Evolutionary conservation across 306 rosid species (phyloP).

Genomic region (Rosa rugosa): DNA sequence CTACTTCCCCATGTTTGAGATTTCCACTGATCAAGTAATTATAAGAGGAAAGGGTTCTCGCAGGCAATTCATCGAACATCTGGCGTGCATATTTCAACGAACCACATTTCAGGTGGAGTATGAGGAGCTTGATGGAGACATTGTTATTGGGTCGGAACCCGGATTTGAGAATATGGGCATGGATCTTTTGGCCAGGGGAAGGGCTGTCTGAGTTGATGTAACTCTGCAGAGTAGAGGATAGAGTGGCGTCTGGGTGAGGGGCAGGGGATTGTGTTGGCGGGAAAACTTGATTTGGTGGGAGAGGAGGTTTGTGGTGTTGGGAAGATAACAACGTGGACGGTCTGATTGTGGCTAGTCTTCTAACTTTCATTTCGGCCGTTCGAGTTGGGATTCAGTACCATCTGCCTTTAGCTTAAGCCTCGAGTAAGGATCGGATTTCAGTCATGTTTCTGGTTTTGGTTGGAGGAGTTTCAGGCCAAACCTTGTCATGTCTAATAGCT

Average conservation of each 20-base stretch:
- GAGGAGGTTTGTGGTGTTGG: too few species aligned
- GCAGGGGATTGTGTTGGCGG: conserved; percentile 28
- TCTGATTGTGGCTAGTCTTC: conserved; percentile 15
- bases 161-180: conserved; percentile 69
- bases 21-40: conserved; percentile 75
- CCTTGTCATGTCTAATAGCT: not conserved
- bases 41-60: conserved; percentile 64
- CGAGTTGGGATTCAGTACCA: not conserved
- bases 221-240: conserved; percentile 57
- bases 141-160: conserved; percentile 70
- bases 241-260: conserved; percentile 23
- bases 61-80: conserved; percentile 65
- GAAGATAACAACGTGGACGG: conserved; percentile 27
- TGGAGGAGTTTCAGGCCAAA: not conserved
- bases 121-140: conserved; percentile 75
- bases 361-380: conserved; percentile 36
- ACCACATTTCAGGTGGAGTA: conserved; percentile 57
- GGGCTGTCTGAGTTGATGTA: conserved; percentile 74
- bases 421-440: not conserved
- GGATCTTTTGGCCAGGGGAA: conserved; percentile 71
- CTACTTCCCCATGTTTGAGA: conserved; percentile 52
- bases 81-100: conserved; percentile 66
- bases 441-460: too few species aligned
- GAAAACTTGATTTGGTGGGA: conserved; percentile 5
- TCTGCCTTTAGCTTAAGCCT: not conserved